Percentiles rank a stretch among this genome's conserved stretches.
Conservation (phyloP, 2,329 filamentous ascomycete species). For the Ophiosphaerella herpotricha region DNA sequence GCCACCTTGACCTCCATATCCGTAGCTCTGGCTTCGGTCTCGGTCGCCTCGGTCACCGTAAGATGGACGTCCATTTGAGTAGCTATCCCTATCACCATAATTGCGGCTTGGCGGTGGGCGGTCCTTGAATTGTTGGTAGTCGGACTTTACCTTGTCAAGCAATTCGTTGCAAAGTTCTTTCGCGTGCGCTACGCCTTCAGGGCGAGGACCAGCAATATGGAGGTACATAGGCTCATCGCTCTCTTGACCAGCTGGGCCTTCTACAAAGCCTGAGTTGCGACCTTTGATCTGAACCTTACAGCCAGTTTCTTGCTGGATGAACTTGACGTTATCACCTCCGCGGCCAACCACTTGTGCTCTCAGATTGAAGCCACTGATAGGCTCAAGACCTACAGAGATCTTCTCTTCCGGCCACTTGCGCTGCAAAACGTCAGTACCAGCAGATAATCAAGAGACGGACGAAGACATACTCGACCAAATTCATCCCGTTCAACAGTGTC, state of each 20-base stretch:
- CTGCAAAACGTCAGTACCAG: constrained; percentile 53
- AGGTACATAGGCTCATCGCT: constrained; percentile 97
- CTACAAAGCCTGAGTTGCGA: constrained; percentile 90
- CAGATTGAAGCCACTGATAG: constrained; percentile 91
- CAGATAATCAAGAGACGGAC: background rate
- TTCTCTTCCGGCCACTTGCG: constrained; percentile 99
- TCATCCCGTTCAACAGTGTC: constrained; percentile 87
- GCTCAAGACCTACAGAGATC: constrained; percentile 88
- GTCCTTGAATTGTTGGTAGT: constrained; percentile 88
- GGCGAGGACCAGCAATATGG: constrained; percentile 89
- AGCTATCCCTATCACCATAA: constrained; percentile 49
- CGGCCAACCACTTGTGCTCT: constrained; percentile 95
- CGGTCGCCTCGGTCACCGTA: constrained; percentile 49
- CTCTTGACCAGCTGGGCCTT: constrained; percentile 83
- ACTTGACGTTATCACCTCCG: constrained; percentile 94
- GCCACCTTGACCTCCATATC: constrained; percentile 44
- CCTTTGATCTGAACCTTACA: constrained; percentile 99
- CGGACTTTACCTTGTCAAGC: constrained; percentile 80
- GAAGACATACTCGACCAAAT: constrained; percentile 74
- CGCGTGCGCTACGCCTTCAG: constrained; percentile 81
- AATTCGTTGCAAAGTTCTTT: constrained; percentile 90
- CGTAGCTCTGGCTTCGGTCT: constrained; percentile 47
- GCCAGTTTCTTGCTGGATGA: constrained; percentile 93
- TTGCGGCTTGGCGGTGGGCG: constrained; percentile 58
- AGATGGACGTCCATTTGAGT: constrained; percentile 42